These are phyloP conservation scores for Russula abietina DNA, from an alignment of 768 basidiomycete genomes.

Conservation along the genomic window DNA sequence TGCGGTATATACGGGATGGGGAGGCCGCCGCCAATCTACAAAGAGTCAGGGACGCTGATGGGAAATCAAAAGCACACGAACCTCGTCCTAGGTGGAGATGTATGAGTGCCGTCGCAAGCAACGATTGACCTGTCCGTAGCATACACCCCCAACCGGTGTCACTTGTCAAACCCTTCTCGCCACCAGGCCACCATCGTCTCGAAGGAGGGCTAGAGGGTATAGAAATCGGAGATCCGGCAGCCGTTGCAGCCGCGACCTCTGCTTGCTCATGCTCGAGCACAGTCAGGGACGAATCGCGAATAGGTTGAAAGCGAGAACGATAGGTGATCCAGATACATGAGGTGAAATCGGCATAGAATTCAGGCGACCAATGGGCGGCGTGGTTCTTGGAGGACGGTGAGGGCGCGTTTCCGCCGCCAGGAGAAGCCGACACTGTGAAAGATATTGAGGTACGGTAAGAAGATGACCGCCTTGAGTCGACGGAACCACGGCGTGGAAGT, in stretches of 20 bases:
- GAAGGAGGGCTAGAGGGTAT: slow-evolving; percentile 37
- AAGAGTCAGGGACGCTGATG: background rate
- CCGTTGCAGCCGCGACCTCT: slow-evolving; percentile 27
- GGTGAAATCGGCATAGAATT: slow-evolving; percentile 85
- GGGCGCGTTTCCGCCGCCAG: slow-evolving; percentile 29
- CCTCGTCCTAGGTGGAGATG: slow-evolving; percentile 71
- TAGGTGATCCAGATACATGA: slow-evolving; percentile 90
- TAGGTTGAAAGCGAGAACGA: slow-evolving; percentile 78
- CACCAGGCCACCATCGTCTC: slow-evolving; percentile 58
- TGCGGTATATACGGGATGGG: slow-evolving; percentile 48
- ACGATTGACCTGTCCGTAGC: slow-evolving; percentile 79
- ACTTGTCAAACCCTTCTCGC: slow-evolving; percentile 75
- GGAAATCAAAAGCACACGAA: slow-evolving; percentile 31
- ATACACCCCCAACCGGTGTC: slow-evolving; percentile 93
- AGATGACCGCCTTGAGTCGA: slow-evolving; percentile 40
- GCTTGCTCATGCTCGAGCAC: slow-evolving; percentile 34
- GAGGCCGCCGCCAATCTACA: slow-evolving; percentile 81
- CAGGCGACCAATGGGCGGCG: slow-evolving; percentile 55
- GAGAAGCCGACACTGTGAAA: slow-evolving; percentile 31
- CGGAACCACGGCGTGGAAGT: slow-evolving; percentile 35
- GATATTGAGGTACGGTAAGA: slow-evolving; percentile 43
- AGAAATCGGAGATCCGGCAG: background rate
- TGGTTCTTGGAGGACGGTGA: slow-evolving; percentile 30
- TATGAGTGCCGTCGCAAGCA: slow-evolving; percentile 76
- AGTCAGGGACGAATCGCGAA: slow-evolving; percentile 54